Conservation (phyloP, 1,284 basidiomycete species). For the Psilocybe mexicana region DNA sequence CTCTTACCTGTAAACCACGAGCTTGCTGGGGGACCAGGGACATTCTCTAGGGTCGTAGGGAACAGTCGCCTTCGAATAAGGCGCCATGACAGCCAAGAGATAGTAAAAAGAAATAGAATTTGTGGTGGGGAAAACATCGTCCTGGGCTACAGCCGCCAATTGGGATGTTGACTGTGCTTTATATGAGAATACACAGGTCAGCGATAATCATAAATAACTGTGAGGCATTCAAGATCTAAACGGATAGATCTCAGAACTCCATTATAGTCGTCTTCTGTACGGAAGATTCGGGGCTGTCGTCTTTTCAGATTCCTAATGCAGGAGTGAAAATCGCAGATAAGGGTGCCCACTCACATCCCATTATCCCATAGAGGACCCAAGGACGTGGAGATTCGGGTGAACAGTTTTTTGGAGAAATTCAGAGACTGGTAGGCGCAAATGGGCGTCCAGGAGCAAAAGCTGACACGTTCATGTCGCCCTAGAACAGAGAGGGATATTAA, state of each 20-base stretch:
- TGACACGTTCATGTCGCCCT: too few relatives aligned
- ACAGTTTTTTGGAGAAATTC: too few relatives aligned
- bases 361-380: too few relatives aligned
- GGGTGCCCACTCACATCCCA: too few relatives aligned
- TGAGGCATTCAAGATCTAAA: background rate
- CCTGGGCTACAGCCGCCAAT: background rate
- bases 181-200: background rate
- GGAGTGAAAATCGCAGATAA: too few relatives aligned
- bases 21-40: conserved; percentile 16
- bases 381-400: too few relatives aligned
- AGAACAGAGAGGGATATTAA: too few relatives aligned
- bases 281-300: too few relatives aligned
- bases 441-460: too few relatives aligned
- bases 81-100: background rate
- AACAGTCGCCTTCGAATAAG: background rate
- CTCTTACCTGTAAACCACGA: conserved; percentile 15
- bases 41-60: conserved; percentile 9
- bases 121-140: background rate
- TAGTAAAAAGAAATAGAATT: background rate
- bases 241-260: background rate
- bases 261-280: conserved; percentile 6
- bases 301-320: too few relatives aligned
- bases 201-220: background rate
- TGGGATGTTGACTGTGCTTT: background rate
- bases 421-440: too few relatives aligned